These are phyloP conservation scores for Nymphaea colorata DNA, from an alignment of 164 flowering plant genomes.

Conservation along the genomic window DNA sequence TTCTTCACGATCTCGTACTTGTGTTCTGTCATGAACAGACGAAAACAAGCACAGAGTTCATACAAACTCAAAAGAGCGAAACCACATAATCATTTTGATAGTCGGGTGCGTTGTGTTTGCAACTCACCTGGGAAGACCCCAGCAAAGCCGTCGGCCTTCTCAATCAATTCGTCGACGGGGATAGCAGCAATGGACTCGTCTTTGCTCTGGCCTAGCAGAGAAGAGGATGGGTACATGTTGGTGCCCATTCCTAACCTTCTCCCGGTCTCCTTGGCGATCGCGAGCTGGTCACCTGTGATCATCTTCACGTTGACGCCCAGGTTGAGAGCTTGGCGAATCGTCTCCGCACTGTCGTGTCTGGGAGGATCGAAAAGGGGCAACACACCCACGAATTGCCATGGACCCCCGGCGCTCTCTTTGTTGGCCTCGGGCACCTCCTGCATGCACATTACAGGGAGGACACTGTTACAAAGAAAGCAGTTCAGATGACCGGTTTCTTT, in stretches of 20 bases:
- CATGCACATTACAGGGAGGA: background rate
- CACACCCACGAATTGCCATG: constrained; percentile 21
- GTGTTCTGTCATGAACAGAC: constrained; percentile 18
- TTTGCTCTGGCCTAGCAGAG: constrained; percentile 22
- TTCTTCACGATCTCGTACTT: constrained; percentile 35
- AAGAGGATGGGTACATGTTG: constrained; percentile 27
- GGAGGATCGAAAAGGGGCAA: constrained; percentile 26
- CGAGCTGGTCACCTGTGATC: constrained; percentile 25
- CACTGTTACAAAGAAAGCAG: background rate
- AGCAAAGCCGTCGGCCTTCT: constrained; percentile 28
- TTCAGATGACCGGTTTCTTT: too few relatives aligned
- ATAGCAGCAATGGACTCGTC: constrained; percentile 13
- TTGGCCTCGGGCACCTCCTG: constrained; percentile 21
- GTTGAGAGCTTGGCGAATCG: constrained; percentile 18
- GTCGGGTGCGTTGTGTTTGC: background rate
- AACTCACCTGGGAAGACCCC: constrained; percentile 24
- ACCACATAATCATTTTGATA: background rate
- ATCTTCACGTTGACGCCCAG: constrained; percentile 27
- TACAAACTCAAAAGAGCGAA: background rate
- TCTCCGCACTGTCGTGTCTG: constrained; percentile 23
- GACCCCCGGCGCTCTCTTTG: constrained; percentile 22
- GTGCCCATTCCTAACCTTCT: constrained; percentile 27
- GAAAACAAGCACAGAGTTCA: background rate
- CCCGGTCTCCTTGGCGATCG: constrained; percentile 24
- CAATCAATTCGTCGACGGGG: constrained; percentile 26